Evolutionary conservation across 192 early-diverging fungal genomes (phyloP), one percentile per base, ranked within the genome.

Genomic region (Coemansia sp.): DNA sequence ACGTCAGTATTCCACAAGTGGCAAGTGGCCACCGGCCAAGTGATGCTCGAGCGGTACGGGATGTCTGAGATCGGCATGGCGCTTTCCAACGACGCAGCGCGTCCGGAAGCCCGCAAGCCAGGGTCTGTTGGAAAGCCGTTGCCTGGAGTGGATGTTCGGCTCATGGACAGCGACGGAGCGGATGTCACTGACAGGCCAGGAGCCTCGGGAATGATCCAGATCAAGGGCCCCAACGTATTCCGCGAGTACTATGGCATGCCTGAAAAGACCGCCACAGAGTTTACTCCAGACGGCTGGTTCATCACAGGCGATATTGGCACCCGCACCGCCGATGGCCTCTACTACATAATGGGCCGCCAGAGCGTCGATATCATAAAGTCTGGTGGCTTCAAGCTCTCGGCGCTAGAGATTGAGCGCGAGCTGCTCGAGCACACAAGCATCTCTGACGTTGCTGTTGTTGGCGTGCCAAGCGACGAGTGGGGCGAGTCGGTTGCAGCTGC

Each of bases 51-150:
- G 78, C 76, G 94, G 11, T 95, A 92, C 71, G 93, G 94, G 16
- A 94, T 94, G 91, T 92, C 89, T 33, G 94, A 96, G 66, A 91
- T 93, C 62, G 94, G 94, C 33, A 96, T 96, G 93, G 93, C 86
- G n/a, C 77, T 96, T 35, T 89, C 91, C 48, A 85, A 85, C 67
- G 68, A 76, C 21, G 84, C 75, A 35, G 46, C 55, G 1, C 35
- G 75, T 52, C 77, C 81, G 4, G 59, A 63, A 2, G 53, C 64
- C 5, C 61, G 75, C 48, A 66, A 60, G 34, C 61, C 67, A 4
- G 93, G 92, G 0, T 83, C 87, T 16, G 93, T 95, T 5, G 94
- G 94, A 41, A 63, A 81, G 56, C 94, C 94, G 24, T 80, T 95
- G 61, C 90, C 91, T 0, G 77, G 78, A 14, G 92, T 95, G 4